Evolutionary conservation across 768 basidiomycete species (phyloP), one percentile per base, ranked within the genome.

Genomic region (Mycena olivaceomarginata): DNA sequence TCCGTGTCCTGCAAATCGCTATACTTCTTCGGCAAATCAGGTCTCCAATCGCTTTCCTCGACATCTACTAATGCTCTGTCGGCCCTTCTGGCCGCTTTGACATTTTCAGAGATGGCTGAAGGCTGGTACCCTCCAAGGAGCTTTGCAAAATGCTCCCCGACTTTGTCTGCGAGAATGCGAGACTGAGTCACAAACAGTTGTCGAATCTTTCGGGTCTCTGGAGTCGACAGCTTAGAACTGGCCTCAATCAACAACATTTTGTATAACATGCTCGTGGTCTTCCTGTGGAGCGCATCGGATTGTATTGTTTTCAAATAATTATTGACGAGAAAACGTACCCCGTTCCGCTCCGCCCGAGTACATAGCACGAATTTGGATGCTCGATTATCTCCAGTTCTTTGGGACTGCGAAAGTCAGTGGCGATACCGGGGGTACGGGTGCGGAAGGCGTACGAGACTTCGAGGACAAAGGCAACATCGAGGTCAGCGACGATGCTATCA

Each of bases 1-100:
- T 95, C 90, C 0, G 86, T 79, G 56, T 94, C 93, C 56, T 87
- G 81, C 16, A 95, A 85, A 25, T 89, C 87, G 66, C 92, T 93
- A 72, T 89, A 95, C 53, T 81, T 86, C 37, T 79, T 70, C 0
- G 94, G 94, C 7, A 94, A 85, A 75, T 90, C 86, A 15, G 72
- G 83, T n/a, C 87, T 82, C 85, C 86, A 85, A 1, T 75, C 82
- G 60, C 88, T 83, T 25, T 91, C 91, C 31, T 92, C 91, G 0
- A 80, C 66, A 74, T 89, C 81, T 6, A 88, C 80, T 2, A 90
- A 80, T n/a, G 69, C 63, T 60, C 64, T 60, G 46, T 83, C 81
- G 57, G 56, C 77, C 70, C 77, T 82, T 69, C 67, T 64, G 62
- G 43, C 70, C 62, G 69, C 71, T 16, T 74, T 72, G 4, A 69